Percentiles rank a stretch among this genome's conserved stretches.
phyloP scores from a whole-genome alignment of 176 grass and related monocot species.

The Triticum timopheevii region DNA sequence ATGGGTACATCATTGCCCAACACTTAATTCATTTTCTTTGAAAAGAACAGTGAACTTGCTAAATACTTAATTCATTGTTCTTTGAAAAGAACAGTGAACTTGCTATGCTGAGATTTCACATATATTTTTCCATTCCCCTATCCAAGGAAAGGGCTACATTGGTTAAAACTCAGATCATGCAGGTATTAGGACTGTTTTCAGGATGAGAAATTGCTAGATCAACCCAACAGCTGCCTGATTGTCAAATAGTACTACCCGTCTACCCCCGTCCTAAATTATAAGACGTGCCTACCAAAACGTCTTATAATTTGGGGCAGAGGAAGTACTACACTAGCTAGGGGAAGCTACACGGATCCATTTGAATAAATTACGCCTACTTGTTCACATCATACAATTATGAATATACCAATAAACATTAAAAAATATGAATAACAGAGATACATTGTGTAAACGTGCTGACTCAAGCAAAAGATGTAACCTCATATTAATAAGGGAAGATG shows the following conservation, averaged over 20 bases:
- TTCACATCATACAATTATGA: not conserved
- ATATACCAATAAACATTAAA: not conserved
- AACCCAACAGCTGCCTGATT: constrained; percentile 22
- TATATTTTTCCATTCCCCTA: not conserved
- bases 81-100: not conserved
- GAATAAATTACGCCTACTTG: not conserved
- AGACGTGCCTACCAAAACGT: too few species aligned
- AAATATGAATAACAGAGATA: not conserved
- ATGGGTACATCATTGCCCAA: not conserved
- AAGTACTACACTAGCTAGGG: not conserved
- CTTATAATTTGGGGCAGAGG: too few species aligned
- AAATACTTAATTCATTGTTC: not conserved
- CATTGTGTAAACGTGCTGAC: not conserved
- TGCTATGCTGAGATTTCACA: not conserved
- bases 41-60: not conserved
- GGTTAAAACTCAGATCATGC: not conserved
- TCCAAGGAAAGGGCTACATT: not conserved
- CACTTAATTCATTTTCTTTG: not conserved
- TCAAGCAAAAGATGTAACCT: not conserved
- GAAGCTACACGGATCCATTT: not conserved
- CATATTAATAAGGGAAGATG: not conserved
- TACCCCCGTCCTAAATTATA: too few species aligned
- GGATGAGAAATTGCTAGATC: constrained; percentile 69
- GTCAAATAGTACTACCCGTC: not conserved
- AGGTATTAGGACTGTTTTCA: not conserved